Evolutionary conservation across 192 early-diverging fungal species (phyloP).

Genomic region (Polychytrium aggregatum): DNA sequence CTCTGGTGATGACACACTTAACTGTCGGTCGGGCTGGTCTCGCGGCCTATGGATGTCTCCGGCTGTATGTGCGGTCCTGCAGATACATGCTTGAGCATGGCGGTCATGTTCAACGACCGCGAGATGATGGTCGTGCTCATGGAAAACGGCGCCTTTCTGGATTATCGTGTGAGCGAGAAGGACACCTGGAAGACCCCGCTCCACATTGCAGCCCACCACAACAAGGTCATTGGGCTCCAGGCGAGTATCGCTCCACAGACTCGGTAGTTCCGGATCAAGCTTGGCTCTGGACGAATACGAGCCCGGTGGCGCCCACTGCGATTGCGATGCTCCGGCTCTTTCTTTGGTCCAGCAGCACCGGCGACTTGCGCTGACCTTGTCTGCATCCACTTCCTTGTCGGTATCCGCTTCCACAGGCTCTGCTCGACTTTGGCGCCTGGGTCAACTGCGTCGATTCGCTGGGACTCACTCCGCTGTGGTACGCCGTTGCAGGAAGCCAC

Average conservation of each 20-base stretch:
- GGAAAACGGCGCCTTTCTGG: slow-evolving; percentile 35
- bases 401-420: slow-evolving; percentile 9
- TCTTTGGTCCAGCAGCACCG: too few species aligned
- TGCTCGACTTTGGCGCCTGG: slow-evolving; percentile 37
- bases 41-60: neutral
- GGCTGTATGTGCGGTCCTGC: neutral
- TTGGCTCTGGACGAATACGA: too few species aligned
- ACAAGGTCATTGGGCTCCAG: slow-evolving; percentile 27
- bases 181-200: slow-evolving; percentile 35
- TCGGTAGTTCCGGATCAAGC: neutral
- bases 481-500: slow-evolving; percentile 25
- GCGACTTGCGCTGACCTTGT: too few species aligned
- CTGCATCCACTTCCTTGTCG: too few species aligned
- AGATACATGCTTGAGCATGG: slow-evolving; percentile 36
- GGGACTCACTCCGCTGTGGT: slow-evolving; percentile 31
- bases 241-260: slow-evolving; percentile 8
- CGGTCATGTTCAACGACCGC: slow-evolving; percentile 33
- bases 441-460: slow-evolving; percentile 23
- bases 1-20: too few species aligned
- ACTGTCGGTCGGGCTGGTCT: too few species aligned
- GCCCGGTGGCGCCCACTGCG: too few species aligned
- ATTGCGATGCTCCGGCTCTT: too few species aligned
- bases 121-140: slow-evolving; percentile 25
- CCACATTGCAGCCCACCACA: slow-evolving; percentile 34
- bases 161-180: slow-evolving; percentile 28